Evolutionary conservation across 169 alveolate genomes (phyloP), one percentile per base, ranked within the genome.

Genomic region (Condylostoma magnum): DNA sequence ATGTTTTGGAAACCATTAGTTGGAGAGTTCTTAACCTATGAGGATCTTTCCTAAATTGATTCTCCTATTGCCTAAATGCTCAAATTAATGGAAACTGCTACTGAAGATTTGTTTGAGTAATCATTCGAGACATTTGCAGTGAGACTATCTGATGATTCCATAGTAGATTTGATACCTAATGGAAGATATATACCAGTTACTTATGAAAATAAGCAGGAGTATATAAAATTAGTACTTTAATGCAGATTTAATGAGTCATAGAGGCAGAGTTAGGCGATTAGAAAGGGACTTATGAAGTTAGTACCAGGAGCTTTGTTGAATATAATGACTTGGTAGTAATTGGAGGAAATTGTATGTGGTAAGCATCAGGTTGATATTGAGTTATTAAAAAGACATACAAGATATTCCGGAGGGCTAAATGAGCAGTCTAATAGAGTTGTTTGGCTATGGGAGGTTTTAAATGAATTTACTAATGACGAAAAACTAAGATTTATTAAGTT

Each of bases 341-440:
- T 92, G 54, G 94, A 90, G 67, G 75, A 66, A 53, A 85, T 89
- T 81, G 94, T 92, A 20, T 87, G 93, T 76, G 95, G 97, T 2
- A 83, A 85, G 65, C 83, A 79, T 27, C 72, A 47, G 10, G 91
- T 87, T 2, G 95, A 89, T 69, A 58, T 92, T 10, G 94, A 90
- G 52, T 60, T 92, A 47, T 69, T 92, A 22, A 90, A 81, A 55
- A 71, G 93, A 74, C 93, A 92, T 54, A 87, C 97, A 20, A 78
- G 81, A 60, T 90, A 86, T 54, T 79, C 91, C 51, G 92, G 87
- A 52, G 92, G 84, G 15, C 46, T 83, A 10, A 78, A 67, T 50
- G 92, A 84, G 57, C 77, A 77, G 8, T 53, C 85, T 46, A 73
- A 83, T 6, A 63, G 82, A 33, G 87, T 88, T 18, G 77, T 80